Conservation (phyloP, 176 grass and related monocot genomes). For the Echinochloa phyllopogon region DNA sequence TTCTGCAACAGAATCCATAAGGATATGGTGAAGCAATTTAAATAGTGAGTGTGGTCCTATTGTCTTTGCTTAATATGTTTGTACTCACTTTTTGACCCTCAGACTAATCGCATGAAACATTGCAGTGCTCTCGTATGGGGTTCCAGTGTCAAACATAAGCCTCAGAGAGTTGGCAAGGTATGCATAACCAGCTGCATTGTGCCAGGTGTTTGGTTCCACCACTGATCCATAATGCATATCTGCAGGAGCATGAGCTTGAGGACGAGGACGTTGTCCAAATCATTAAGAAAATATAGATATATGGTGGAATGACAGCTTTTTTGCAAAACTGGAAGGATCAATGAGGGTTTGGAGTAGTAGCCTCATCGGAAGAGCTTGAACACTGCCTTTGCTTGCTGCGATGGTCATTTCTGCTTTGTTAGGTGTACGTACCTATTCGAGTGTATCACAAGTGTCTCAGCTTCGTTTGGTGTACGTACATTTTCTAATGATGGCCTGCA, state of each 20-base stretch:
- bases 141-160: slow-evolving; percentile 95
- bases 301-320: neutral
- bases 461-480: neutral
- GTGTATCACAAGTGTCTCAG: neutral
- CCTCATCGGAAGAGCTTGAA: slow-evolving; percentile 1
- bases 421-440: neutral
- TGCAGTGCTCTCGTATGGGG: slow-evolving; percentile 93
- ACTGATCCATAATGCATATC: neutral
- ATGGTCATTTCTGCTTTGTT: neutral
- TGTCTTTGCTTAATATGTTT: neutral
- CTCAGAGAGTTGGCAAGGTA: slow-evolving; percentile 97
- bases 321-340: slow-evolving; percentile 10
- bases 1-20: slow-evolving; percentile 95
- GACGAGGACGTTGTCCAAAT: slow-evolving; percentile 99
- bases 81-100: neutral
- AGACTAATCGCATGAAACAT: slow-evolving; percentile 8
- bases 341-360: slow-evolving; percentile 35
- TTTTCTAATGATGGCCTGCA: neutral
- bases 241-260: slow-evolving; percentile 95
- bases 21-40: slow-evolving; percentile 94
- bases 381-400: neutral
- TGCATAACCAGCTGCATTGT: neutral
- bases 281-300: slow-evolving; percentile 83
- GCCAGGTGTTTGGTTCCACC: neutral
- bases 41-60: slow-evolving; percentile 69